These are phyloP conservation scores for Fragaria vesca DNA, from an alignment of 306 rosid genomes.

Conservation along the genomic window DNA sequence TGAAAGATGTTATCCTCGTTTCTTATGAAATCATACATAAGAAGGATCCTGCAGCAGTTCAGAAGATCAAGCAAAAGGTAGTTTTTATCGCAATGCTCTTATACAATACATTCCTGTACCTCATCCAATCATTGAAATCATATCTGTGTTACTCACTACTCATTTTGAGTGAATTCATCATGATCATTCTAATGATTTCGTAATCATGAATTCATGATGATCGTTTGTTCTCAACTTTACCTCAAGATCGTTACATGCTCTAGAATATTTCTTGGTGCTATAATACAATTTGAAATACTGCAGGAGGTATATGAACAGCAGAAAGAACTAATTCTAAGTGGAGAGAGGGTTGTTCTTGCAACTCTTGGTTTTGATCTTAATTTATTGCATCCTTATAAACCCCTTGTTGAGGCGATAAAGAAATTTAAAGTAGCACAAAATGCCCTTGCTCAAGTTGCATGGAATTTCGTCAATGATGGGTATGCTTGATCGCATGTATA, in stretches of 20 bases:
- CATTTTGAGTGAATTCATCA: neutral
- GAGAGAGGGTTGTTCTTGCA: slow-evolving; percentile 96
- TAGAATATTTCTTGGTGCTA: neutral
- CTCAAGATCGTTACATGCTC: neutral
- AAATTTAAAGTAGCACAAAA: slow-evolving; percentile 97
- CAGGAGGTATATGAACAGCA: slow-evolving; percentile 98
- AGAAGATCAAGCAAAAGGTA: slow-evolving; percentile 95
- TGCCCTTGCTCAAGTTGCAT: slow-evolving; percentile 99
- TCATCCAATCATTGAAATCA: neutral
- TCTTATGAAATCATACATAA: slow-evolving; percentile 90
- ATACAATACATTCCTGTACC: neutral
- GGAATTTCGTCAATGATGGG: slow-evolving; percentile 99
- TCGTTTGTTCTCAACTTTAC: neutral
- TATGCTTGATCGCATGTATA: slow-evolving; percentile 46
- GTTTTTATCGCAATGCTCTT: slow-evolving; percentile 9
- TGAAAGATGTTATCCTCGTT: slow-evolving; percentile 89
- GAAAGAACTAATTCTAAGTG: slow-evolving; percentile 79
- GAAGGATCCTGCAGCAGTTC: slow-evolving; percentile 88
- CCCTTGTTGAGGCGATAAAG: slow-evolving; percentile 98
- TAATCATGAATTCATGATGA: slow-evolving; percentile 3
- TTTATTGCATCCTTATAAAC: slow-evolving; percentile 95
- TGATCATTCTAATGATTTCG: neutral
- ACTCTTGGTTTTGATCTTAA: slow-evolving; percentile 94
- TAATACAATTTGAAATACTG: slow-evolving; percentile 24
- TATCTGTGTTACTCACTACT: neutral